Evolutionary conservation across 1,139 yeast species (phyloP).

Genomic region (Tardiomyces depauwii): DNA sequence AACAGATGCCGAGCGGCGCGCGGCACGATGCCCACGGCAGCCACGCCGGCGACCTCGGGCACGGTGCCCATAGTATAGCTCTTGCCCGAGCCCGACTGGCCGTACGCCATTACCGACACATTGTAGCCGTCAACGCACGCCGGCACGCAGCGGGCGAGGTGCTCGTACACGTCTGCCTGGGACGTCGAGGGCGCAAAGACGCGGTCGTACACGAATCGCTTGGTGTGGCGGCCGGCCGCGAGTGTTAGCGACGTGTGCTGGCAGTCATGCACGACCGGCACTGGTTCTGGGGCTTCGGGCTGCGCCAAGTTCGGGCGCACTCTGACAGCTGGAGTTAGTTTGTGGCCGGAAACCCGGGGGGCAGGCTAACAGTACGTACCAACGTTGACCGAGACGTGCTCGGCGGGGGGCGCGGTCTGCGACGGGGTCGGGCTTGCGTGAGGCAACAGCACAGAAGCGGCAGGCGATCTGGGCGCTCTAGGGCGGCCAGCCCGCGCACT

Average conservation of each 20-base stretch:
- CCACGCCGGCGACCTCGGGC: not conserved
- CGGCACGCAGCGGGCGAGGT: constrained; percentile 37
- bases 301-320: too few species aligned
- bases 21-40: not conserved
- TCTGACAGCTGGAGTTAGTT: too few species aligned
- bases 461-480: too few species aligned
- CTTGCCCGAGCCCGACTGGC: constrained; percentile 26
- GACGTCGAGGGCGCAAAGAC: constrained; percentile 13
- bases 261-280: not conserved
- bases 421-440: too few species aligned
- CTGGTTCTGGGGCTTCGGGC: not conserved
- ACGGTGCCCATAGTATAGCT: constrained; percentile 31
- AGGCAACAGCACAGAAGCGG: too few species aligned
- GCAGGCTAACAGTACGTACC: not conserved
- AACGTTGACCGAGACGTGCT: not conserved
- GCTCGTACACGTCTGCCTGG: constrained; percentile 15
- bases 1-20: not conserved
- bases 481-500: too few species aligned
- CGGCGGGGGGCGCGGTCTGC: not conserved
- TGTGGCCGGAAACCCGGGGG: too few species aligned
- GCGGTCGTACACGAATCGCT: constrained; percentile 14
- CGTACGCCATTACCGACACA: constrained; percentile 24
- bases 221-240: not conserved
- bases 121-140: constrained; percentile 38
- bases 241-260: not conserved